Base-by-base conservation (phyloP, 352 stramenopile genomes). In the Phytophthora lateralis region DNA sequence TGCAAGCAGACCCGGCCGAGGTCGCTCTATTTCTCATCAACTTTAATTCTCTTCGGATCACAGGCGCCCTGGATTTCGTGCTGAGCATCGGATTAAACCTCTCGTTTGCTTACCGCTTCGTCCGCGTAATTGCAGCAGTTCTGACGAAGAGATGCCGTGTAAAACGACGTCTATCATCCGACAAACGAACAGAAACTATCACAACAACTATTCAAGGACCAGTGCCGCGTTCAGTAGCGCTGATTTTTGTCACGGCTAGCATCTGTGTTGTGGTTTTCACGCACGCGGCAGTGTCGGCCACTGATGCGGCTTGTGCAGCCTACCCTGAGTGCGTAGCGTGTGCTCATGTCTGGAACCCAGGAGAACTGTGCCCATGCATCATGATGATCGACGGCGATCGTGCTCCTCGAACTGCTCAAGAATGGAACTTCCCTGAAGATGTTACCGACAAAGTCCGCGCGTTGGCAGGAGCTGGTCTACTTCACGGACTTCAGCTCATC, bases 71-170 rank as follows among this genome's bases (percentile, higher is more conserved):
- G 6, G 63, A 78, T 14, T 68, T 80, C 21, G 38, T 69, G n/a
- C 63, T 77, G 8, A 66, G 59, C 0, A 65, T 80, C 35, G 66
- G 68, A 27, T 55, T 72, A 32, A 80, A 75, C 26, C 6, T 73
- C 0, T 70, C 62, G 3, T 77, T 80, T 27, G 77, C 61, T 45
- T 67, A 76, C 21, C 69, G 72, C 4, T 71, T 77, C 39, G 48
- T 66, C 21, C 68, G 59, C 0, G 61, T 78, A 4, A 21, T 73
- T 4, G 42, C 46, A n/a, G 57, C 52, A 7, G 42, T 63, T 30
- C 34, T 60, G 17, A 43, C 38, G 4, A 24, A 54, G 18, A 44
- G 47, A 17, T 55, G n/a, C 9, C 34, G 41, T 8, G 8, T 54
- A 8, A 35, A 35, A 35, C 12, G 42, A 2, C 30, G 8, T 10